A percentile compares a stretch with the other conserved stretches of the same genome.
These are phyloP conservation scores for Atractiella rhizophila DNA, from an alignment of 768 basidiomycete species.

Conservation along the genomic window DNA sequence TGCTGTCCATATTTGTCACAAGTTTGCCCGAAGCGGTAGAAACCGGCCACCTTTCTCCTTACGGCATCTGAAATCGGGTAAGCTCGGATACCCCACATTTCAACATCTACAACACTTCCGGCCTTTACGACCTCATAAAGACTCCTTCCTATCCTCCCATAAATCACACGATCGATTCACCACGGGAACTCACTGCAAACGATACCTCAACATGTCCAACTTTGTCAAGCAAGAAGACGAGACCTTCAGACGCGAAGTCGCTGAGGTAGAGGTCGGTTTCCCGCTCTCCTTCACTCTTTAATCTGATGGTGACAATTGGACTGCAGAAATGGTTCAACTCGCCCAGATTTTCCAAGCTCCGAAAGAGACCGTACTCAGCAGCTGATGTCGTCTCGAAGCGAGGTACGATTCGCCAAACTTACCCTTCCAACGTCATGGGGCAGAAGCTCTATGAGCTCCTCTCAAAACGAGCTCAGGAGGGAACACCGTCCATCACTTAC, in stretches of 20 bases:
- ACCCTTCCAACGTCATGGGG: conserved; percentile 58
- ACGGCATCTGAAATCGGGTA: no score
- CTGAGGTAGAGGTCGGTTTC: conserved; percentile 71
- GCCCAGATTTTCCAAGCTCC: conserved; percentile 26
- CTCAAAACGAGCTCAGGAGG: conserved; percentile 44
- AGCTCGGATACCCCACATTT: no score
- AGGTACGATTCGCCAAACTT: conserved; percentile 57
- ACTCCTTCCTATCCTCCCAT: not conserved
- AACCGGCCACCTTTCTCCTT: no score
- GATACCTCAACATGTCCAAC: conserved; percentile 3
- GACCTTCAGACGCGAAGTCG: conserved; percentile 54
- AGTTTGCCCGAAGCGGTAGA: no score
- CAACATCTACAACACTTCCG: not conserved
- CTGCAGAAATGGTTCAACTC: not conserved
- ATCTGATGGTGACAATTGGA: not conserved
- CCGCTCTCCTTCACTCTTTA: not conserved
- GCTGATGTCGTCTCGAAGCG: conserved; percentile 81
- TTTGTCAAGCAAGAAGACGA: conserved; percentile 22
- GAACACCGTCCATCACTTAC: conserved; percentile 79
- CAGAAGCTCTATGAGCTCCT: conserved; percentile 67
- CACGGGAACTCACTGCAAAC: conserved; percentile 5
- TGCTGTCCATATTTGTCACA: no score
- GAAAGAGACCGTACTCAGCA: conserved; percentile 77
- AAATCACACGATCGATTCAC: not conserved
- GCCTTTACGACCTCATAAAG: not conserved